A percentile compares a stretch with the other conserved stretches of the same genome.
phyloP scores from a whole-genome alignment of 495 filamentous ascomycete genomes.

The Podospora didyma region DNA sequence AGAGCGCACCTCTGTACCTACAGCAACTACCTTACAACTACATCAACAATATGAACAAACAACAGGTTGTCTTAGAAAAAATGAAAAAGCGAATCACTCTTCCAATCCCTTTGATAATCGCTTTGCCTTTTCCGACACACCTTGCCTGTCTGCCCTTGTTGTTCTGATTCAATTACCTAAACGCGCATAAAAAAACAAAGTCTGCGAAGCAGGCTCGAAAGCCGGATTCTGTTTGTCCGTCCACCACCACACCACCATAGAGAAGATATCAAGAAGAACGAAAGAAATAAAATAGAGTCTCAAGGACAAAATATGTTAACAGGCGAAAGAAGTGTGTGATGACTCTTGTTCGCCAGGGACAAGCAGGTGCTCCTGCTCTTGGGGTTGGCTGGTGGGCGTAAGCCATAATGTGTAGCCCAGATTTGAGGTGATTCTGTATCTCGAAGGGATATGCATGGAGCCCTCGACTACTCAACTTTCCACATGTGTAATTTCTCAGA shows the following conservation, averaged over 20 bases:
- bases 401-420: not conserved
- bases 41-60: not conserved
- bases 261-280: not conserved
- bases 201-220: not conserved
- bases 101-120: not conserved
- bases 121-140: not conserved
- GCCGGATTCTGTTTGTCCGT: not conserved
- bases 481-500: not conserved
- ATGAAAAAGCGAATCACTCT: not conserved
- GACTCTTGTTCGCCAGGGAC: not conserved
- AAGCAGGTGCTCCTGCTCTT: not conserved
- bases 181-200: not conserved
- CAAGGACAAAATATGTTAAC: slow-evolving; percentile 14
- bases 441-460: too few relatives aligned
- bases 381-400: not conserved
- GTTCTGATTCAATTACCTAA: slow-evolving; percentile 1
- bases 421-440: too few relatives aligned
- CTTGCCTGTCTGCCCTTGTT: not conserved
- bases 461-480: not conserved
- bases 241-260: not conserved
- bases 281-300: slow-evolving; percentile 1
- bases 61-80: not conserved
- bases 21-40: not conserved
- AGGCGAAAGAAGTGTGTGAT: slow-evolving; percentile 6
- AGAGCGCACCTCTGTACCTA: not conserved